Conservation (phyloP, 345 rosid genomes). For the Linum lewisii region DNA sequence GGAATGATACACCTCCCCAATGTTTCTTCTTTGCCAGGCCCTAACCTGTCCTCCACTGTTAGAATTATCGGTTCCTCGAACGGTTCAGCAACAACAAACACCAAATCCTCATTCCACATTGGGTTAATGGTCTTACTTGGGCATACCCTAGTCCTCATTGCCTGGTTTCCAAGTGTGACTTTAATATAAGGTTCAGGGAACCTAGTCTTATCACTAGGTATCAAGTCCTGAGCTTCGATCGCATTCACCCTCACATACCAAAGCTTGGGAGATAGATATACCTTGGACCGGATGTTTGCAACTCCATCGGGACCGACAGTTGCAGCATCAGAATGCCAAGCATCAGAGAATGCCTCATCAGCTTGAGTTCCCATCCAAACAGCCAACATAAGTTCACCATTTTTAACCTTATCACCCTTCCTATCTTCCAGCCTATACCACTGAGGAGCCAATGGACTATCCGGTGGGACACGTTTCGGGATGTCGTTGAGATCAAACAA, state of each 20-base stretch:
- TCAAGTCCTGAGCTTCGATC: constrained; percentile 5
- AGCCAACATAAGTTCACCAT: constrained; percentile 6
- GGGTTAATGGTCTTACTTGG: constrained; percentile 1
- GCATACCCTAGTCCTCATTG: not conserved
- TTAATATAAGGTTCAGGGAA: constrained; percentile 1
- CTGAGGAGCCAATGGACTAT: constrained; percentile 2
- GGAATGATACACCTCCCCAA: constrained; percentile 2
- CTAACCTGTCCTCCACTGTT: not conserved
- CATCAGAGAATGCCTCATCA: constrained; percentile 4
- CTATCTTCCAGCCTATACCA: constrained; percentile 3
- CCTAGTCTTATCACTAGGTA: not conserved
- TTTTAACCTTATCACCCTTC: not conserved
- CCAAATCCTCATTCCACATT: constrained; percentile 4
- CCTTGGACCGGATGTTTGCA: constrained; percentile 3
- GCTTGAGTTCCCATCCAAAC: constrained; percentile 6
- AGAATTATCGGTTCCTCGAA: not conserved
- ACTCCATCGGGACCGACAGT: constrained; percentile 1
- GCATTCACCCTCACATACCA: constrained; percentile 4
- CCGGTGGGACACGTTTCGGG: constrained; percentile 5
- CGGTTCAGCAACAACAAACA: constrained; percentile 1
- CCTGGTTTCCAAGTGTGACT: not conserved
- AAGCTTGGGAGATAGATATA: constrained; percentile 5
- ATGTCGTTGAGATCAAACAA: constrained; percentile 1
- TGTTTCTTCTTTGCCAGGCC: not conserved
- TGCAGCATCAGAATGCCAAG: constrained; percentile 6